Evolutionary conservation across 805 yeast species (phyloP), one percentile per base, ranked within the genome.

Genomic region (Pichia californica): DNA sequence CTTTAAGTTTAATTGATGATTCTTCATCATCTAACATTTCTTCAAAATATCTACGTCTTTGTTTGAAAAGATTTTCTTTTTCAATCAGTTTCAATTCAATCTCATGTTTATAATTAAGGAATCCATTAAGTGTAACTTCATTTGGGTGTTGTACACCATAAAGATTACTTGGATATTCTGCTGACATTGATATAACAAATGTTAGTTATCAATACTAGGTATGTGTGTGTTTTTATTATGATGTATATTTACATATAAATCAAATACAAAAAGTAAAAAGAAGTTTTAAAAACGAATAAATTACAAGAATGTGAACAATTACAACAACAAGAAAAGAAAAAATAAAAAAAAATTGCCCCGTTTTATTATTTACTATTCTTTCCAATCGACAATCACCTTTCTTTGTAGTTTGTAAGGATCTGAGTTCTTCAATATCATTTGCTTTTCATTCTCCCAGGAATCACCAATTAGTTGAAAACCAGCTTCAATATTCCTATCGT

Each of bases 401-500:
- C 79, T 65, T 4, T 49, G 47, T 41, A 69, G 62, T 39, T 59
- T 65, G 27, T 71, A 63, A 61, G 73, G 69, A 63, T 87, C 95
- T 14, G 89, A 78, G 58, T 88, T 88, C 57, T 84, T 83, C 63
- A 88, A 68, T 44, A 87, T 78, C 48, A 78, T 71, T 39, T 72
- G 74, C 56, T 81, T 78, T 61, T 88, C 96, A 42, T 69, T 69
- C 42, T 64, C 61, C 97, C 97, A 89, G 41, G 73, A 76, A 29
- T 71, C 75, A 53, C 75, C 76, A 40, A 84, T 87, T 59, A 83
- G 87, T 52, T 78, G 82, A 57, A 84, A 89, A 2, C 93, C 95
- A 43, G 74, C 70, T 51, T 74, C 77, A 87, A 91, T 88, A 19
- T 81, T 77, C 55, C 74, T 77, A 51, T 81, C 76, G 64, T 81